phyloP scores from a whole-genome alignment of 257 asterid species.

The Ocimum tenuiflorum region DNA sequence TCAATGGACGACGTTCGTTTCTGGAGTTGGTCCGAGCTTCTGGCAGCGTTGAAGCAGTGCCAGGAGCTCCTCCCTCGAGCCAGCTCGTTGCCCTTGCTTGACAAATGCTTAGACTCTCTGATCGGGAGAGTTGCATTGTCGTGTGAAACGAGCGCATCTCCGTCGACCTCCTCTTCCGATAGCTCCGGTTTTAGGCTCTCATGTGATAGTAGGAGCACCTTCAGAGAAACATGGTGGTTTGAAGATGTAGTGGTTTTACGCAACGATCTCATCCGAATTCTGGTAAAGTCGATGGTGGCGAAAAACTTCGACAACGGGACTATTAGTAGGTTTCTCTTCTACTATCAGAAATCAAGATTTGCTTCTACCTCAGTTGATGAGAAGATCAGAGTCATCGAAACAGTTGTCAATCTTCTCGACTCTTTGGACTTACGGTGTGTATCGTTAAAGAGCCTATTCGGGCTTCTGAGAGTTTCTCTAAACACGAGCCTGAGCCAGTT shows the following conservation, averaged over 20 bases:
- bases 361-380: constrained; percentile 26
- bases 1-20: constrained; percentile 41
- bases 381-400: constrained; percentile 39
- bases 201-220: constrained; percentile 58
- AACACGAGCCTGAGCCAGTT: constrained; percentile 35
- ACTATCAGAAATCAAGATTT: constrained; percentile 61
- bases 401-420: constrained; percentile 48
- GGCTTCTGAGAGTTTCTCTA: constrained; percentile 40
- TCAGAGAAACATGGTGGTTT: constrained; percentile 75
- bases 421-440: constrained; percentile 44
- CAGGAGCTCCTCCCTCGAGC: constrained; percentile 39
- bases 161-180: constrained; percentile 63
- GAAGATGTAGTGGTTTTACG: constrained; percentile 50
- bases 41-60: constrained; percentile 48
- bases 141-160: constrained; percentile 68
- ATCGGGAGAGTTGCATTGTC: constrained; percentile 38
- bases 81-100: constrained; percentile 33
- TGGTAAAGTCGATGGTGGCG: constrained; percentile 40
- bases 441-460: constrained; percentile 57
- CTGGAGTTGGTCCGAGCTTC: constrained; percentile 81
- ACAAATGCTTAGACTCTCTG: constrained; percentile 46
- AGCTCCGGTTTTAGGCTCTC: constrained; percentile 61
- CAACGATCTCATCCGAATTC: constrained; percentile 22
- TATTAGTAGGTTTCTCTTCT: constrained; percentile 53
- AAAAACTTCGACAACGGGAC: constrained; percentile 48